Evolutionary conservation across 345 rosid genomes (phyloP), one percentile per base, ranked within the genome.

Genomic region (sweet orange (Citrus sinensis)): DNA sequence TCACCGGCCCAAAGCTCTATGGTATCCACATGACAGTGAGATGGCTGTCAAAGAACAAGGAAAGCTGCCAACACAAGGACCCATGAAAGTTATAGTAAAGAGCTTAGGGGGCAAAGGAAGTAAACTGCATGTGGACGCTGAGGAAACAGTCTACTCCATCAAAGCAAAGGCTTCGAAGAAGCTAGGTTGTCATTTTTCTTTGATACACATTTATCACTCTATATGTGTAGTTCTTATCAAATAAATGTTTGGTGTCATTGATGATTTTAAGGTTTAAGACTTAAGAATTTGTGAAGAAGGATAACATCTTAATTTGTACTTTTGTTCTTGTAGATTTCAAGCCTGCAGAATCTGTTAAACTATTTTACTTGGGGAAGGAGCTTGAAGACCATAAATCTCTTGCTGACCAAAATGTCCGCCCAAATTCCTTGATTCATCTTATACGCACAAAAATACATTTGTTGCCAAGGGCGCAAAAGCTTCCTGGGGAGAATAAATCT

Each of bases 21-120:
- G 99, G 99, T 96, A 90, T 86, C 99, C 98, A 24, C 97, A 92
- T 83, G 97, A 89, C 80, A 92, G 87, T 89, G 98, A 92, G 87
- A 90, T 94, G 78, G 97, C 98, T 71, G 92, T 91, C 76, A 92
- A 93, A 85, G 92, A 89, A 79, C 97, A 88, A 87, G 93, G 89
- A 76, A 92, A 91, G 89, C 85, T 90, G 70, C 91, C 96, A 37
- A 84, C 95, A 7, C 87, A 83, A 65, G 95, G 99, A 51, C 88
- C 92, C 66, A 92, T 94, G 99, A 94, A 91, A 86, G 84, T 94
- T 73, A 85, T 96, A 74, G 75, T 96, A 46, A 96, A 94, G 92
- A 96, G 98, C 84, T 85, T 96, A 82, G 99, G 99, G 75, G 99
- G 99, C 75, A 96, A 96, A 85, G 99, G 97, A 82, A 91, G 92